Evolutionary conservation across 164 flowering plant species (phyloP).

Genomic region (Brasenia schreberi): DNA sequence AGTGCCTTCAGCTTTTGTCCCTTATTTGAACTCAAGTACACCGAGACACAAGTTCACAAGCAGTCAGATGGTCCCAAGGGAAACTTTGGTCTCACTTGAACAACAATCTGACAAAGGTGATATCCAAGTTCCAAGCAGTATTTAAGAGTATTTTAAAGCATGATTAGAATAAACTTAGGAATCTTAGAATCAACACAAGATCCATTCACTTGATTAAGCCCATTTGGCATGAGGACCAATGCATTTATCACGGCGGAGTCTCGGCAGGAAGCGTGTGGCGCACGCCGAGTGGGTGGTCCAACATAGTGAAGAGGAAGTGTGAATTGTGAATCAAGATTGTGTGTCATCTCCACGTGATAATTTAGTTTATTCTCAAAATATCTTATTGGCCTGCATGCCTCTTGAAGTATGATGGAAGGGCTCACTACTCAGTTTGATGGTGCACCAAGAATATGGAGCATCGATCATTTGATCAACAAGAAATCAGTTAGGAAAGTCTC

Average conservation of each 20-base stretch:
- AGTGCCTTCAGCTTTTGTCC: too few relatives aligned
- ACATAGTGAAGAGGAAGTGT: background rate
- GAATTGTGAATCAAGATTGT: too few relatives aligned
- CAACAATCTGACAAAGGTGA: background rate
- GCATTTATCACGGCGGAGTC: too few relatives aligned
- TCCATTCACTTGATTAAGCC: background rate
- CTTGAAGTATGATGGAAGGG: background rate
- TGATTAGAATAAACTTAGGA: background rate
- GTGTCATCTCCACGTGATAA: too few relatives aligned
- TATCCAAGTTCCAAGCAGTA: background rate
- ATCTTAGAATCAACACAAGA: background rate
- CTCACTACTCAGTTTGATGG: background rate
- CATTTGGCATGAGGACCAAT: background rate
- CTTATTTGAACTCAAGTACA: too few relatives aligned
- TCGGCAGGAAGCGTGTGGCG: background rate
- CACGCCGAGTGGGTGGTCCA: background rate
- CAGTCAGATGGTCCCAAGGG: too few relatives aligned
- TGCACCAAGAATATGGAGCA: background rate
- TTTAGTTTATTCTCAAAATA: too few relatives aligned
- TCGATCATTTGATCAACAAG: background rate
- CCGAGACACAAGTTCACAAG: too few relatives aligned
- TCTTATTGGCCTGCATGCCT: background rate
- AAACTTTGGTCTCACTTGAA: too few relatives aligned
- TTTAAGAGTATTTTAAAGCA: background rate
- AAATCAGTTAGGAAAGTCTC: background rate